Evolutionary conservation across 2,329 filamentous ascomycete genomes (phyloP).

Genomic region (Talaromyces sp.): DNA sequence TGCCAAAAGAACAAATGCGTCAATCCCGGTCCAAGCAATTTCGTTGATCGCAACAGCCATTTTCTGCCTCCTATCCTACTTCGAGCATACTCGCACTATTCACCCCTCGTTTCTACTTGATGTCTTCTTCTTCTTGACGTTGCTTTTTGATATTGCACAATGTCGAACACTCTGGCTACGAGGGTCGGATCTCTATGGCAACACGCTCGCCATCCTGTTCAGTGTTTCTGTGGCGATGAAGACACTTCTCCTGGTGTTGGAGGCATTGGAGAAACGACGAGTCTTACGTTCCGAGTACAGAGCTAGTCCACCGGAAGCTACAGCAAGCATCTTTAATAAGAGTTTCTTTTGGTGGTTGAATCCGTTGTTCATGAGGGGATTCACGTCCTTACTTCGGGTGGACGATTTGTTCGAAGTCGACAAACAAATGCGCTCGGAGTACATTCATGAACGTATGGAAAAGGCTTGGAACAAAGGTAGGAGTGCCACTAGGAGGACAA

Average conservation of each 20-base stretch:
- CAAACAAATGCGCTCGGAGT: conserved; percentile 40
- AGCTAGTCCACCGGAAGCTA: conserved; percentile 42
- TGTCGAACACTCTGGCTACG: conserved; percentile 37
- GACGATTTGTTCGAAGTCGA: conserved; percentile 44
- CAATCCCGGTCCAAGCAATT: conserved; percentile 31
- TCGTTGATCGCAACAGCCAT: conserved; percentile 25
- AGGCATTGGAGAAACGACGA: conserved; percentile 38
- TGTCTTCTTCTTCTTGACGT: conserved; percentile 39
- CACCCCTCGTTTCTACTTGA: conserved; percentile 26
- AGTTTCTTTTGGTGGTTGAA: conserved; percentile 48
- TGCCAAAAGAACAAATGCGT: conserved; percentile 29
- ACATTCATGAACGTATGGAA: conserved; percentile 35
- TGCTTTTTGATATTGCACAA: conserved; percentile 39
- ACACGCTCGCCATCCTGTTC: conserved; percentile 36
- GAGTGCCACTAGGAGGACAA: neutral
- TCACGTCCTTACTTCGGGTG: conserved; percentile 34
- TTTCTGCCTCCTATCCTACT: conserved; percentile 27
- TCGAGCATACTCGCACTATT: conserved; percentile 24
- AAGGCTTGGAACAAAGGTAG: conserved; percentile 39
- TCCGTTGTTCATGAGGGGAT: conserved; percentile 43
- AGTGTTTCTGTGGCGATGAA: conserved; percentile 37
- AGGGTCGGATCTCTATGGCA: conserved; percentile 16
- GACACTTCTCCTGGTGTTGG: conserved; percentile 35
- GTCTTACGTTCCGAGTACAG: conserved; percentile 43
- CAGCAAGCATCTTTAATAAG: conserved; percentile 42